Evolutionary conservation across 2,329 filamentous ascomycete genomes (phyloP).

Genomic region (Helicocarpus griseus): DNA sequence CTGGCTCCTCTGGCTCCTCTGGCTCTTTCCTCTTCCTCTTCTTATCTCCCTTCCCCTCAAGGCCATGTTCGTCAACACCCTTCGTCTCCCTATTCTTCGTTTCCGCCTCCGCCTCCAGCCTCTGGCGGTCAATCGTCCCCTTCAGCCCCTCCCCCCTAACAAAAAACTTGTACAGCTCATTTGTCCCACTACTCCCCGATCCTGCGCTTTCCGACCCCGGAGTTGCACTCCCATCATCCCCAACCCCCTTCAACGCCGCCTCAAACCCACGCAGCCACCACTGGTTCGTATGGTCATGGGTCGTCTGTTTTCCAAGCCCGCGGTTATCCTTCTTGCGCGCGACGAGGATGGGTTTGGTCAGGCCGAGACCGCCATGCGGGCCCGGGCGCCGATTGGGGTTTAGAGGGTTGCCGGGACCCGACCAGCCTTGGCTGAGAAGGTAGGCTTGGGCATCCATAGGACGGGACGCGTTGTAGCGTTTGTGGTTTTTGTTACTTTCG

Average conservation of each 20-base stretch:
- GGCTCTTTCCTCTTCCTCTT: conserved; percentile 18
- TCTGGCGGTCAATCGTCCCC: conserved; percentile 53
- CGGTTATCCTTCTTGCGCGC: conserved; percentile 72
- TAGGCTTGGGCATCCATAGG: conserved; percentile 76
- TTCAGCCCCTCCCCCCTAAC: conserved; percentile 69
- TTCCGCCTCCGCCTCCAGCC: conserved; percentile 13
- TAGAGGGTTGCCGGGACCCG: conserved; percentile 77
- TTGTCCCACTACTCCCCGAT: conserved; percentile 36
- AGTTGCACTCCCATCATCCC: conserved; percentile 49
- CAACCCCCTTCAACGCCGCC: conserved; percentile 71
- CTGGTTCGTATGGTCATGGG: conserved; percentile 58
- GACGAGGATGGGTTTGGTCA: conserved; percentile 73
- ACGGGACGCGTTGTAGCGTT: too few relatives aligned
- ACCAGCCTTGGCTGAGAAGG: conserved; percentile 80
- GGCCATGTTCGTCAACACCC: conserved; percentile 21
- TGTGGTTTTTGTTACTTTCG: background rate
- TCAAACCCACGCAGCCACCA: conserved; percentile 98
- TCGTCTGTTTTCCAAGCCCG: conserved; percentile 70
- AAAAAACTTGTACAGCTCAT: conserved; percentile 68
- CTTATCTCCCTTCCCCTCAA: conserved; percentile 14
- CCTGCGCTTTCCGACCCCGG: conserved; percentile 46
- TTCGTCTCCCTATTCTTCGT: conserved; percentile 27
- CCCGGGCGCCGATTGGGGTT: conserved; percentile 49
- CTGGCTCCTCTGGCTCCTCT: background rate
- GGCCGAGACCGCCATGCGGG: conserved; percentile 57